Conservation (phyloP, 768 basidiomycete genomes). For the Leccinum aurantiacum region DNA sequence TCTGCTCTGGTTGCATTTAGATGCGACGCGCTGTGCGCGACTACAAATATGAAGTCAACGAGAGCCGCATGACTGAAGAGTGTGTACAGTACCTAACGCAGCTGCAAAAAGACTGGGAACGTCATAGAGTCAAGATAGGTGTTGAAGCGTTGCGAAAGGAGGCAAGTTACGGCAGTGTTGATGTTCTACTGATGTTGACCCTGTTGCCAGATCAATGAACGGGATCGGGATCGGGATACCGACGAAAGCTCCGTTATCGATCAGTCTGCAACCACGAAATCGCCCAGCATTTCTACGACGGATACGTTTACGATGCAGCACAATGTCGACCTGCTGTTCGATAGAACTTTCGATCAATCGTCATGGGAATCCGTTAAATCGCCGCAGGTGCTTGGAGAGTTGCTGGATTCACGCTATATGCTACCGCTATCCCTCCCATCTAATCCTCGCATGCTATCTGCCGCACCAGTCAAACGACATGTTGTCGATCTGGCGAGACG, state of each 20-base stretch:
- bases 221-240: constrained; percentile 52
- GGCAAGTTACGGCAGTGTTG: constrained; percentile 39
- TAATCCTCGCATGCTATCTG: constrained; percentile 75
- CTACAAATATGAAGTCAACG: constrained; percentile 92
- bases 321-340: constrained; percentile 79
- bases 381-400: constrained; percentile 83
- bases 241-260: constrained; percentile 36
- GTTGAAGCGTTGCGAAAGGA: constrained; percentile 85
- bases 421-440: constrained; percentile 83
- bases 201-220: constrained; percentile 55
- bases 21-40: constrained; percentile 94
- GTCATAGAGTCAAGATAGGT: constrained; percentile 81
- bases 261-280: constrained; percentile 38
- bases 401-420: constrained; percentile 93
- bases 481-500: constrained; percentile 20
- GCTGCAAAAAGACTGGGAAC: constrained; percentile 97
- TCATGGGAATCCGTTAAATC: constrained; percentile 78
- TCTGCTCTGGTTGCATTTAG: constrained; percentile 34
- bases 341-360: constrained; percentile 59
- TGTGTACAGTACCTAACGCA: constrained; percentile 93
- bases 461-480: constrained; percentile 50
- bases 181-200: constrained; percentile 6
- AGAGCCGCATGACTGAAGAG: constrained; percentile 91
- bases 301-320: constrained; percentile 44
- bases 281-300: constrained; percentile 32